These are phyloP conservation scores for Scenedesmus sp. DNA, from an alignment of 163 green algal genomes.

Conservation along the genomic window DNA sequence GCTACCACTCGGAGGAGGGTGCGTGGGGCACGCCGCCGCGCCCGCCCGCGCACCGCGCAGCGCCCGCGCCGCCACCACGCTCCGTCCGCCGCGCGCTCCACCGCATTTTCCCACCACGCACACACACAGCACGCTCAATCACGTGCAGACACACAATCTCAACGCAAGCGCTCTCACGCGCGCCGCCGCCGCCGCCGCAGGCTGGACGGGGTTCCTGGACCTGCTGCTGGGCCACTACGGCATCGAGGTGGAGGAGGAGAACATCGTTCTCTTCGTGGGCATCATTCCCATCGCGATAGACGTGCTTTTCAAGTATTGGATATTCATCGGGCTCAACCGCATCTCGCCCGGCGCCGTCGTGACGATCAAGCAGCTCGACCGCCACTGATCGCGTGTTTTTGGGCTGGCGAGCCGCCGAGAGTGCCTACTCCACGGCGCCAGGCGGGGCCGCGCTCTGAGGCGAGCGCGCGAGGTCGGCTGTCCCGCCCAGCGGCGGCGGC, in stretches of 20 bases:
- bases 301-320: slow-evolving; percentile 91
- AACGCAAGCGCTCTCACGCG: background rate
- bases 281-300: slow-evolving; percentile 76
- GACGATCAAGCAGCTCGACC: slow-evolving; percentile 81
- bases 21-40: background rate
- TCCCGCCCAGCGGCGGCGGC: no score
- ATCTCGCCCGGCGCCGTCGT: slow-evolving; percentile 87
- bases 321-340: slow-evolving; percentile 90
- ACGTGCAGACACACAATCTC: no score
- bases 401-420: no score
- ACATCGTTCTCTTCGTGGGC: slow-evolving; percentile 68
- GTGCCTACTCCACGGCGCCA: no score
- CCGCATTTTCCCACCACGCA: no score
- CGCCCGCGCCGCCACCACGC: no score
- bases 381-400: slow-evolving; percentile 53
- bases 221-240: slow-evolving; percentile 86
- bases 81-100: no score
- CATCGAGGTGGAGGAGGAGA: slow-evolving; percentile 71
- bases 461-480: no score
- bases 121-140: no score
- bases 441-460: no score
- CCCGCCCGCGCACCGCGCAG: no score
- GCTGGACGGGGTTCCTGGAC: slow-evolving; percentile 87
- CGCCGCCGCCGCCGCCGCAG: background rate
- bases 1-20: slow-evolving; percentile 94